These are phyloP conservation scores for Colletotrichum tofieldiae DNA, from an alignment of 2,329 filamentous ascomycete species.

Conservation along the genomic window DNA sequence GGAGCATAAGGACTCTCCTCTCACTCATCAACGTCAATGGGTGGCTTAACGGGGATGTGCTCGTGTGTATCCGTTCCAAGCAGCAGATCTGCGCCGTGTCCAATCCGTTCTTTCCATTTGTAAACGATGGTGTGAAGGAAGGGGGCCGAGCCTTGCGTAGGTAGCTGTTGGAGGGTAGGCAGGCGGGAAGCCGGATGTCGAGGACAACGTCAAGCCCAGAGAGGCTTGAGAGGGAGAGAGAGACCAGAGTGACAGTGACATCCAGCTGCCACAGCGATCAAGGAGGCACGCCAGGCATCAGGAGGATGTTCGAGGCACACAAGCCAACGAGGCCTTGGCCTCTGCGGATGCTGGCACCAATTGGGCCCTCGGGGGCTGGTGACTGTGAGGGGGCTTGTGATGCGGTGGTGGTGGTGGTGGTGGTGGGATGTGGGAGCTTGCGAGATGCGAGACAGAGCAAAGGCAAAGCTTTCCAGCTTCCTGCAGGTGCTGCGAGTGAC, in stretches of 20 bases:
- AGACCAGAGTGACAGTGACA: background rate
- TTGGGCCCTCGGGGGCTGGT: background rate
- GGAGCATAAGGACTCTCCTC: background rate
- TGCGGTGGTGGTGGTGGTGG: background rate
- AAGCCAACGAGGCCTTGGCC: background rate
- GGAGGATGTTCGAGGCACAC: constrained; percentile 17
- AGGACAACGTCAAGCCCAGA: background rate
- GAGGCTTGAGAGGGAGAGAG: background rate
- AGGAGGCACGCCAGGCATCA: constrained; percentile 16
- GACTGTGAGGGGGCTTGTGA: constrained; percentile 13
- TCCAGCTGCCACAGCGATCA: background rate
- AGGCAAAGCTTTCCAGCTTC: constrained; percentile 10
- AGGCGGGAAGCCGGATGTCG: background rate
- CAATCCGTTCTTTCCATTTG: constrained; percentile 28
- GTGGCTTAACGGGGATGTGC: constrained; percentile 13
- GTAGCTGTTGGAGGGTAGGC: background rate
- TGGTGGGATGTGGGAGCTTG: constrained; percentile 12
- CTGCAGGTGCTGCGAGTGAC: constrained; percentile 28
- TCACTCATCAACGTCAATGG: background rate
- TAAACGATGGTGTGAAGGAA: constrained; percentile 38
- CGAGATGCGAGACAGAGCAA: constrained; percentile 7
- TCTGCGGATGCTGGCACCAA: background rate
- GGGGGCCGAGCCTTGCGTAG: constrained; percentile 27
- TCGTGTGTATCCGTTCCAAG: constrained; percentile 27
- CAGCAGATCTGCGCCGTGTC: constrained; percentile 23